These are phyloP conservation scores for Pneumocystis carinii DNA, from an alignment of 1,139 yeast species.

Conservation along the genomic window DNA sequence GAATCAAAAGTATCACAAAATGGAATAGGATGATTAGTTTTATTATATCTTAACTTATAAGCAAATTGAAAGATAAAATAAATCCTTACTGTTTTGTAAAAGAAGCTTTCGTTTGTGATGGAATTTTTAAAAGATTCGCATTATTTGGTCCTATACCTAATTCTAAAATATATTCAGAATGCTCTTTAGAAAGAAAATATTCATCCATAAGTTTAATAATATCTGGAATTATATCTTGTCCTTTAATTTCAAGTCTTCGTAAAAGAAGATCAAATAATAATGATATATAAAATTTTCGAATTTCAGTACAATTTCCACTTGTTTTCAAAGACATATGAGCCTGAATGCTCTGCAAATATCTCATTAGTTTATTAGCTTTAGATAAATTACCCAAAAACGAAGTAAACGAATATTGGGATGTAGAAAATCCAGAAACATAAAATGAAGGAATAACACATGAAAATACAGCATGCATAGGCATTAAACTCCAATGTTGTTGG, in stretches of 20 bases:
- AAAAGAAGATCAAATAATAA: conserved; percentile 41
- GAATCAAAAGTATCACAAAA: conserved; percentile 40
- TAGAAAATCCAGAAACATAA: conserved; percentile 55
- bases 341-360: conserved; percentile 74
- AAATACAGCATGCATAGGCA: conserved; percentile 83
- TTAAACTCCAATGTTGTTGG: conserved; percentile 89
- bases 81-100: conserved; percentile 44
- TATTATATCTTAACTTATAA: conserved; percentile 40
- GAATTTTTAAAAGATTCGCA: conserved; percentile 42
- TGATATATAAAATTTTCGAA: conserved; percentile 68
- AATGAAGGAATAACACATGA: conserved; percentile 75
- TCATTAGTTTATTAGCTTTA: conserved; percentile 58
- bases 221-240: conserved; percentile 47
- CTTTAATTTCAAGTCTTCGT: conserved; percentile 38
- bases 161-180: conserved; percentile 78
- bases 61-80: not conserved
- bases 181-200: conserved; percentile 75
- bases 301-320: conserved; percentile 57
- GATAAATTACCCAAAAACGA: conserved; percentile 87
- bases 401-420: conserved; percentile 63
- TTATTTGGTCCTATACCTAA: conserved; percentile 52
- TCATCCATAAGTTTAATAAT: conserved; percentile 62
- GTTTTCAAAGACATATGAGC: conserved; percentile 74
- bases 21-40: conserved; percentile 66
- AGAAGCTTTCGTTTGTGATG: conserved; percentile 62